Evolutionary conservation across 805 yeast genomes (phyloP), one percentile per base, ranked within the genome.

Genomic region (Trichomonascus vanleenenianus): DNA sequence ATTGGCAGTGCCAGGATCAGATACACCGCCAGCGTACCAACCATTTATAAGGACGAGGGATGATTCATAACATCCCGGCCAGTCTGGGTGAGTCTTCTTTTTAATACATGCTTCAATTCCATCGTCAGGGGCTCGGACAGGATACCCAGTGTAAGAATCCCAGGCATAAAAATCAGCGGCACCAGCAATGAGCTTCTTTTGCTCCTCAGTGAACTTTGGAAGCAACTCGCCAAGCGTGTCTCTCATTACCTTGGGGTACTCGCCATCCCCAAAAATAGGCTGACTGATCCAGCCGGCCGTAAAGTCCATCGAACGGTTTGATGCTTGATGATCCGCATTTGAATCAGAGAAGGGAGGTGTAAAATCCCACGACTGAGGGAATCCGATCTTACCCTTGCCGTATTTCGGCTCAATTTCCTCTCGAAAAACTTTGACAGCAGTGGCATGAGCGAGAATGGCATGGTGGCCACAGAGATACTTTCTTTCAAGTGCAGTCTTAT

Each of bases 91-190:
- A 16, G 52, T 42, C 2, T 43, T 27, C 32, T 58, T 50, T n/a
- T 50, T 47, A 34, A 48, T 54, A 46, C 66, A 62, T 3, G 54
- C 53, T 10, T 55, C 63, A 35, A 60, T 46, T 25, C 50, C 49
- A 22, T 37, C 46, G 12, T 42, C 44, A 25, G 19, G 18, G 14
- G 52, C 50, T 12, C 31, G 47, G 8, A 57, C 57, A 11, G 58
- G 50, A 19, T 56, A 50, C 22, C 58, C 58, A 25, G 63, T 56
- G 47, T 61, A 59, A 3, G 60, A 60, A 38, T 62, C 64, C 49
- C 58, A 51, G 18, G 65, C 66, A 31, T 60, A 59, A 53, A 60
- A 64, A 40, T 64, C 68, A 9, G 56, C 34, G 5, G 58, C 50
- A 11, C 55, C 54, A 10, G 52, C 42, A 30, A 62, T 54, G 7